phyloP scores from a whole-genome alignment of 805 yeast species.

The Candida piceae region DNA sequence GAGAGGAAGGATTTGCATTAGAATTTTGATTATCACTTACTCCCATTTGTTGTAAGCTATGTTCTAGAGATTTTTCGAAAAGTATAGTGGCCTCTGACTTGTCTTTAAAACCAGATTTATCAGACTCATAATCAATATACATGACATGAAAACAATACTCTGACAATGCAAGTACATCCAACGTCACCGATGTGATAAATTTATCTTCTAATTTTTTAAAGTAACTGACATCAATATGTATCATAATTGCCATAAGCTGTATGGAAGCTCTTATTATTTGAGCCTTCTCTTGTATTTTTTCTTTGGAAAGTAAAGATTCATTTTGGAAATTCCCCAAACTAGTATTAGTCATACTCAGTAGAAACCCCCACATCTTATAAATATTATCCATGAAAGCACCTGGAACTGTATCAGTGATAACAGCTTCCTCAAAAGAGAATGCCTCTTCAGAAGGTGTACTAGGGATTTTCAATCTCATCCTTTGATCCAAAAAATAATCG shows the following conservation, averaged over 20 bases:
- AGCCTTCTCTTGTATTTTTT: not conserved
- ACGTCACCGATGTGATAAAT: not conserved
- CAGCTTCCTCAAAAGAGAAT: too few relatives aligned
- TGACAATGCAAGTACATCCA: not conserved
- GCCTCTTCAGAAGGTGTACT: too few relatives aligned
- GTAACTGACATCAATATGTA: not conserved
- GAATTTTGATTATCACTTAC: too few relatives aligned
- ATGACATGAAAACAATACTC: not conserved
- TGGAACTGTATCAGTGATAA: too few relatives aligned
- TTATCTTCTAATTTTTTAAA: not conserved
- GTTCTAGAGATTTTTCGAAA: not conserved
- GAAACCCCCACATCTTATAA: not conserved
- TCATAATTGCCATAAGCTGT: not conserved
- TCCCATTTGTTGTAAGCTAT: too few relatives aligned
- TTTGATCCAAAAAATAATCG: not conserved
- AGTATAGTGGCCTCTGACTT: too few relatives aligned
- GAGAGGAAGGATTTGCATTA: too few relatives aligned
- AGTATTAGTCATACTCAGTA: not conserved
- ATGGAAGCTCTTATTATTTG: not conserved
- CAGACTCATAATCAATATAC: not conserved
- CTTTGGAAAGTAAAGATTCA: not conserved
- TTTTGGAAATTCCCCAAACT: not conserved
- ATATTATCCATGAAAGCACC: not conserved
- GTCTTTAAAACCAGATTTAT: not conserved
- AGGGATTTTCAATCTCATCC: not conserved